Base-by-base conservation (phyloP, 2,329 filamentous ascomycete genomes). In the Aspergillus terreus region DNA sequence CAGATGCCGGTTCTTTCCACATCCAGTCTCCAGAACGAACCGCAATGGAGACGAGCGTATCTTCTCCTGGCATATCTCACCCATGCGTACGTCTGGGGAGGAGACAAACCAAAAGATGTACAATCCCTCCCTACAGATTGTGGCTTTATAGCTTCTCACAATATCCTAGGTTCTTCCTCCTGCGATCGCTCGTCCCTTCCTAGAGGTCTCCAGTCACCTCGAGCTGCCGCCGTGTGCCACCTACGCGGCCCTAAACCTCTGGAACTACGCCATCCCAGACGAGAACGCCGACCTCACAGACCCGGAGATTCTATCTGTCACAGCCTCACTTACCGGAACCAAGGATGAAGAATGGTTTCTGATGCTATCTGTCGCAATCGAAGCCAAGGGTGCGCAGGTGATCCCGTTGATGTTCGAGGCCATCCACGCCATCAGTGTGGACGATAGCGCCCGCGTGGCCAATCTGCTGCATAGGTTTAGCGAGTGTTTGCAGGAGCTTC, bases 1-100 rank as follows among this genome's bases (percentile, higher is more conserved):
- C 78, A 80, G 21, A 78, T 96, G 48, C 90, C 90, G 12, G 76
- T 95, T 47, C 82, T 96, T 54, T 87, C 85, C 50, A 94, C 90
- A 46, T 78, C 84, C 56, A 81, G 84, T 63, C 82, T 97, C 63
- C 80, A 85, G 71, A 83, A 86, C 57, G 88, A 92, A 62, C 80
- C 87, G 56, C 89, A 96, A 80, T 96, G 91, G 92, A 85, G 89
- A 62, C 83, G 90, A 59, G 89, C 89, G 47, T 94, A 92, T 68
- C 78, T 84, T 2, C 76, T 92, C 4, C 77, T 95, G 32, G 83
- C 81, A 0, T 92, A 92, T 64, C 76, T 95, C 43, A 81, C 86
- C 1, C 90, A 96, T 67, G 84, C 83, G 4, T 92, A 95, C 66
- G 83, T 95, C 15, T 96, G 91, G 91, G 89, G 90, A 47, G 88